These are phyloP conservation scores for Saccharomycopsis malanga DNA, from an alignment of 805 yeast genomes.

Conservation along the genomic window DNA sequence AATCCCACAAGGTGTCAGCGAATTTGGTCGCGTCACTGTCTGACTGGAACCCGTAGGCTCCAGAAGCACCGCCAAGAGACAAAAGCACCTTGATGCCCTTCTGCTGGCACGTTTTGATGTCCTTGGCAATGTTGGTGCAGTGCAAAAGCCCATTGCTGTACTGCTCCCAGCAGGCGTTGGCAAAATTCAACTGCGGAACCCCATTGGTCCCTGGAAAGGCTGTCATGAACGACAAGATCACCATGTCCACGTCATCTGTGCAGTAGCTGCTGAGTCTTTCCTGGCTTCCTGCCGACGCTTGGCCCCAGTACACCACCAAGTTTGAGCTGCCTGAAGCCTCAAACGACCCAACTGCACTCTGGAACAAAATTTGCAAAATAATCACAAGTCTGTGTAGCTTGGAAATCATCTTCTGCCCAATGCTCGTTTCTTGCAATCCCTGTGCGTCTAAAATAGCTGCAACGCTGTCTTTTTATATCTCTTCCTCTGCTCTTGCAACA, in stretches of 20 bases:
- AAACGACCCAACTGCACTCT: conserved; percentile 21
- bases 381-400: too few species aligned
- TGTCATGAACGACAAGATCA: conserved; percentile 23
- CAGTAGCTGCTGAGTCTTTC: conserved; percentile 45
- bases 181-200: conserved; percentile 36
- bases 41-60: conserved; percentile 78
- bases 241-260: conserved; percentile 42
- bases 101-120: conserved; percentile 68
- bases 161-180: conserved; percentile 30
- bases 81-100: conserved; percentile 70
- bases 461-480: too few species aligned
- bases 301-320: conserved; percentile 67
- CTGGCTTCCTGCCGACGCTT: conserved; percentile 47
- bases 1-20: conserved; percentile 56
- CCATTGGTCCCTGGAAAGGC: conserved; percentile 37
- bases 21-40: conserved; percentile 68
- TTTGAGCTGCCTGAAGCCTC: conserved; percentile 35
- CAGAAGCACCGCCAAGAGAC: conserved; percentile 70
- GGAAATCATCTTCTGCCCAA: too few species aligned
- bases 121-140: conserved; percentile 47
- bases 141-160: conserved; percentile 29
- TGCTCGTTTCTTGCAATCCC: too few species aligned
- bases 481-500: too few species aligned
- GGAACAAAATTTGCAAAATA: neutral
- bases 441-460: too few species aligned